Evolutionary conservation across 2,329 filamentous ascomycete genomes (phyloP), one percentile per base, ranked within the genome.

Genomic region (Apiospora hydei): DNA sequence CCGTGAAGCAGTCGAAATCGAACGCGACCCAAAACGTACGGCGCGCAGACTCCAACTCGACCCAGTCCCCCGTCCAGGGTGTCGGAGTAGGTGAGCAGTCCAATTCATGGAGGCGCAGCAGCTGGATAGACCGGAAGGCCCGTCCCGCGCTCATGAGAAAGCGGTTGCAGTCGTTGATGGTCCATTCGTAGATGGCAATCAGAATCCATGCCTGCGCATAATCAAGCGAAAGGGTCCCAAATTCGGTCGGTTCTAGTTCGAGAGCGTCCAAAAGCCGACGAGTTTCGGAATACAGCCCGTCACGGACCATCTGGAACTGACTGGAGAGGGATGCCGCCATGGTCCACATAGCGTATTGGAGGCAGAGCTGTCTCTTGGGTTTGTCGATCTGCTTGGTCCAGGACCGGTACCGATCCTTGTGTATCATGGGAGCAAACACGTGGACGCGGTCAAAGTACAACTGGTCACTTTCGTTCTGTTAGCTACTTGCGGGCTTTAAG

Each of bases 321-420:
- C 78, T 78, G 10, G 80, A 81, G 16, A 78, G 68, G 2, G 78
- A 76, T 64, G 77, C 76, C 11, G 79, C 78, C 41, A 80, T 47
- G 0, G 77, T 78, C 77, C 80, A 79, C 79, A 81, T 81, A 67
- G 80, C 78, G 61, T 78, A 77, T 69, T 79, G 78, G 3, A 81
- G 73, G 69, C 77, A 78, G 4, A 71, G 66, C 38, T 72, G 66
- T 46, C 74, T 69, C n/a, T 73, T 75, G 43, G 73, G 72, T 14
- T 72, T 76, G 26, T 73, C 67, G 0, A 70, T 11, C 10, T 76
- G 74, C 11, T 71, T 72, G 2, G 76, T 74, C 73, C 75, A 76
- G 14, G 76, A 70, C 34, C 75, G 76, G 46, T 79, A 79, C 1
- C 76, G 75, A 4, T 72, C 75, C 67, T 77, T 75, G 49, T 77